Conservation (phyloP, 768 basidiomycete genomes). For the Hortiboletus campestris region DNA sequence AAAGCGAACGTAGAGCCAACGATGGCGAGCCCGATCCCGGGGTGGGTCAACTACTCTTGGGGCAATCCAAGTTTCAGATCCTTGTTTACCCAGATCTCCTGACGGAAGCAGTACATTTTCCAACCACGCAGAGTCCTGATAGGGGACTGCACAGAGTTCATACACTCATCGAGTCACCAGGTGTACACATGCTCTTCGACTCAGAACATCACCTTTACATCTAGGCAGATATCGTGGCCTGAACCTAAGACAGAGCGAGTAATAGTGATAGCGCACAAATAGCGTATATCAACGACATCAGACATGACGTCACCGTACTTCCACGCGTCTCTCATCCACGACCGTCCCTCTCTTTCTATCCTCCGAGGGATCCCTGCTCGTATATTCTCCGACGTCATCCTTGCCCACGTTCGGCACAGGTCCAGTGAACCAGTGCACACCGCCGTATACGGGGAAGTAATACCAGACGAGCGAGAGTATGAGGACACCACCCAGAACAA, state of each 20-base stretch:
- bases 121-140: too few relatives aligned
- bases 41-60: too few relatives aligned
- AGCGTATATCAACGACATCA: not conserved
- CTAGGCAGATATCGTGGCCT: too few relatives aligned
- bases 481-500: constrained; percentile 62
- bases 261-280: not conserved
- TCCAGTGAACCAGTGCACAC: constrained; percentile 69
- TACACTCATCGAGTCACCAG: not conserved
- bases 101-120: too few relatives aligned
- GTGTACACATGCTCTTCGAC: too few relatives aligned
- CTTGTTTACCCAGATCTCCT: too few relatives aligned
- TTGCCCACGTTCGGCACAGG: constrained; percentile 50
- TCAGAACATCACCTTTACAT: not conserved
- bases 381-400: not conserved
- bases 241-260: not conserved
- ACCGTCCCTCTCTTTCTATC: not conserved
- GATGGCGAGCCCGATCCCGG: too few relatives aligned
- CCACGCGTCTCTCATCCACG: not conserved
- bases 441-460: constrained; percentile 69
- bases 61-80: too few relatives aligned
- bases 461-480: constrained; percentile 59
- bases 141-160: too few relatives aligned
- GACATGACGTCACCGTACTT: not conserved
- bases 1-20: too few relatives aligned
- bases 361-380: not conserved